Evolutionary conservation across 768 basidiomycete species (phyloP).

Genomic region (Termitomyces sp.): DNA sequence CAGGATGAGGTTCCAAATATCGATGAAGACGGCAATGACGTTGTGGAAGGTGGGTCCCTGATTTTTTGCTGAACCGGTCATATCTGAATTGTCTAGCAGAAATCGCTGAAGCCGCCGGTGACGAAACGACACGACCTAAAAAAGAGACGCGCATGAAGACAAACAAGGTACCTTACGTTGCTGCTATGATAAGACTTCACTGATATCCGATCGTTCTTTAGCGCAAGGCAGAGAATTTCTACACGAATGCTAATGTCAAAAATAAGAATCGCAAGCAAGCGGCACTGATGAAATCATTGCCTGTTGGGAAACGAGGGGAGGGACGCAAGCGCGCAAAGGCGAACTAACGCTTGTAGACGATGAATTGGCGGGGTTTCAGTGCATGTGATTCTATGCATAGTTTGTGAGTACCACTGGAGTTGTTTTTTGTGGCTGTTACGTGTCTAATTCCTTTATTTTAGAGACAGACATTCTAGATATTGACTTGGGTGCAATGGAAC

Average conservation of each 20-base stretch:
- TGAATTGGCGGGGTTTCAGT: conserved; percentile 10
- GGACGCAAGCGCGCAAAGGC: conserved; percentile 35
- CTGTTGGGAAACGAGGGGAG: conserved; percentile 46
- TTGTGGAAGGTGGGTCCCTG: conserved; percentile 23
- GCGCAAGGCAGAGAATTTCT: conserved; percentile 91
- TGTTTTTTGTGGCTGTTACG: background rate
- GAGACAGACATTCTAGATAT: background rate
- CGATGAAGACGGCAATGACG: conserved; percentile 27
- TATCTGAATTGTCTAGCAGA: conserved; percentile 6
- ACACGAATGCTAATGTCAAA: conserved; percentile 80
- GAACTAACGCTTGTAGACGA: conserved; percentile 8
- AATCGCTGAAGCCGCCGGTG: conserved; percentile 12
- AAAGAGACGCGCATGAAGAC: conserved; percentile 89
- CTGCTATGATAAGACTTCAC: conserved; percentile 1
- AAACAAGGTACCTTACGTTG: conserved; percentile 61
- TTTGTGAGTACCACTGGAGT: conserved; percentile 1
- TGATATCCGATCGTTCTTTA: conserved; percentile 26
- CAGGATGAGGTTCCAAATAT: conserved; percentile 23
- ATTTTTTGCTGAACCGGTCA: conserved; percentile 15
- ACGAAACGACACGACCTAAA: conserved; percentile 15
- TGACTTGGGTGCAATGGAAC: conserved; percentile 3
- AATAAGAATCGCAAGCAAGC: conserved; percentile 76
- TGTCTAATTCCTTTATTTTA: background rate
- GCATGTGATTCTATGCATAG: conserved; percentile 4
- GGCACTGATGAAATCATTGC: conserved; percentile 54